A percentile compares a stretch with the other conserved stretches of the same genome.
Evolutionary conservation across 768 basidiomycete genomes (phyloP).

Genomic region (Candolleomyces aberdarensis): DNA sequence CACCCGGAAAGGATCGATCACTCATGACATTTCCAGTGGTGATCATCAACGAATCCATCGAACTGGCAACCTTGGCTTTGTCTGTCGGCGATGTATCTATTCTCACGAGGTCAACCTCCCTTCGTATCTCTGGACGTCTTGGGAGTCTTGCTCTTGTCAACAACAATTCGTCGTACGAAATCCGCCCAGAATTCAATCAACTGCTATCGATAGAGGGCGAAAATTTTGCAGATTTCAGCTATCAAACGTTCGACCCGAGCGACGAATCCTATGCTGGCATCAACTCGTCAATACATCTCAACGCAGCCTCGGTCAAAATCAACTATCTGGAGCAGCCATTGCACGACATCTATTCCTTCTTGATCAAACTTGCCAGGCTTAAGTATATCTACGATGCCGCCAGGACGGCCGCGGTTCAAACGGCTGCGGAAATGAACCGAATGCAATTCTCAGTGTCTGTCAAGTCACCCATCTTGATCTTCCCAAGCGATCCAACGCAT

Average conservation of each 20-base stretch:
- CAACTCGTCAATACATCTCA: constrained; percentile 78
- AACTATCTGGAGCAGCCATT: constrained; percentile 90
- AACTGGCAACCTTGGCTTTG: constrained; percentile 82
- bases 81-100: constrained; percentile 88
- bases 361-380: constrained; percentile 81
- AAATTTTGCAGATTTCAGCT: constrained; percentile 90
- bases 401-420: constrained; percentile 87
- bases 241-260: constrained; percentile 83
- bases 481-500: constrained; percentile 65
- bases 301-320: constrained; percentile 86
- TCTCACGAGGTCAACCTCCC: constrained; percentile 63
- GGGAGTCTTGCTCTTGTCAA: constrained; percentile 84
- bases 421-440: constrained; percentile 87
- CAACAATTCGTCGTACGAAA: constrained; percentile 50
- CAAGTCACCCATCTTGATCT: constrained; percentile 87
- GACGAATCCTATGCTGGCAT: constrained; percentile 71
- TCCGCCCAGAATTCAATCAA: constrained; percentile 71
- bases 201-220: constrained; percentile 92
- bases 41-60: constrained; percentile 66
- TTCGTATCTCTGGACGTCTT: constrained; percentile 77
- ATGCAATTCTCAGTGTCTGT: constrained; percentile 92
- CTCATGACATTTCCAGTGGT: constrained; percentile 47
- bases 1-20: not conserved
- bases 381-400: constrained; percentile 95
- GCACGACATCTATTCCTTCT: constrained; percentile 81